Evolutionary conservation across 2,329 filamentous ascomycete species (phyloP), one percentile per base, ranked within the genome.

Genomic region (Chalaropsis thielavioides): DNA sequence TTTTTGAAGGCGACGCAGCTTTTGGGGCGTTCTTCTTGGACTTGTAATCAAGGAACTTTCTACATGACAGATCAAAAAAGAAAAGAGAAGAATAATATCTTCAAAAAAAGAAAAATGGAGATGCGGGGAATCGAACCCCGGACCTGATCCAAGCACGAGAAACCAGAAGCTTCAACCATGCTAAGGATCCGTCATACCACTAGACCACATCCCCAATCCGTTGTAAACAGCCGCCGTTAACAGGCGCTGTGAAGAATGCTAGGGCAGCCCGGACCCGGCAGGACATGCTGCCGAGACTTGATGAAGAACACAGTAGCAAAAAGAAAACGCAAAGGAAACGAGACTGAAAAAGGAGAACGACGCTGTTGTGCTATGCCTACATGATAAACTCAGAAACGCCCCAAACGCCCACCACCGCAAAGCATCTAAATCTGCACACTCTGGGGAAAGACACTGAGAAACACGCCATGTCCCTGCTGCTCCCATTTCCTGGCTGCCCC

Each of bases 91-190:
- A 44, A 44, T 8, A 44, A 44, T 10, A 44, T 22, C 35, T 17
- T 13, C n/a, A 44, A 0, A 76, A 24, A 27, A 44, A 0, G 76
- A 24, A 27, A 15, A 54, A 56, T 66, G 61, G 61, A 63, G 61
- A 43, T 62, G 54, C 62, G 62, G 61, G 64, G 60, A 66, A 63
- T 66, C 64, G 51, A 66, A 66, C 61, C 64, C 64, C 64, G 61
- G 64, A 66, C 64, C 64, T 63, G 64, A 66, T 64, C 65, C 40
- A 60, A 59, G 35, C 27, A 3, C 10, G 10, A 4, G 41, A 35
- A 27, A 3, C 38, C 17, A 15, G 22, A 22, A 3, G 35, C 58
- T 43, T 43, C n/a, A 41, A 38, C 11, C 15, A 43, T 61, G 38
- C 58, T 61, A 61, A 61, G 58, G 58, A 61, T 61, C 58, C 58